These are phyloP conservation scores for Lentinula sp. DNA, from an alignment of 768 basidiomycete genomes.

Conservation along the genomic window DNA sequence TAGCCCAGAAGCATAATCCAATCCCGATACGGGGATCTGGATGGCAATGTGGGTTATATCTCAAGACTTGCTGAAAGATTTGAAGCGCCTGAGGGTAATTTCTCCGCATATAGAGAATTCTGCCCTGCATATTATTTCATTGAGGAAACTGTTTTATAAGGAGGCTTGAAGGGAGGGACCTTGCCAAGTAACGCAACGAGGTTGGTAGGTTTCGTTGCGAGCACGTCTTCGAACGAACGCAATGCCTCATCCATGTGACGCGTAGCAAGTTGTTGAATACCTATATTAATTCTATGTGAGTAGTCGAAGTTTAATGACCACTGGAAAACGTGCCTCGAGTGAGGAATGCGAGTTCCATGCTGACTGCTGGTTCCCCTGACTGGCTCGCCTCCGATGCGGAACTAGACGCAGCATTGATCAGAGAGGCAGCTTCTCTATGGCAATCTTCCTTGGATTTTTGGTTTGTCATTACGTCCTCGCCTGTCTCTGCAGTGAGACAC, in stretches of 20 bases:
- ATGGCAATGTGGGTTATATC: constrained; percentile 67
- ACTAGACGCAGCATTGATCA: constrained; percentile 54
- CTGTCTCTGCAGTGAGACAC: constrained; percentile 26
- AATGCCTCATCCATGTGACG: constrained; percentile 79
- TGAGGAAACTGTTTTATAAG: constrained; percentile 5
- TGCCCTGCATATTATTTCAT: constrained; percentile 44
- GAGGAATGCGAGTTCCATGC: constrained; percentile 53
- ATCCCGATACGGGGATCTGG: constrained; percentile 97
- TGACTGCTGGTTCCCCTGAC: constrained; percentile 35
- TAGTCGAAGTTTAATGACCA: background rate
- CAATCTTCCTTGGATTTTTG: constrained; percentile 65
- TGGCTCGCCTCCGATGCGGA: constrained; percentile 34
- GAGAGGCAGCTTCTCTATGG: constrained; percentile 62
- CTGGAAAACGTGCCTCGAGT: constrained; percentile 48
- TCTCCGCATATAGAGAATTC: constrained; percentile 77
- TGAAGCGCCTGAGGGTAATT: constrained; percentile 77
- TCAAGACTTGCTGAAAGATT: constrained; percentile 79
- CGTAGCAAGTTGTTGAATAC: constrained; percentile 75
- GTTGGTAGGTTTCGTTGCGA: constrained; percentile 77
- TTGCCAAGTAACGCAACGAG: constrained; percentile 85
- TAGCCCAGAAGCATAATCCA: constrained; percentile 88
- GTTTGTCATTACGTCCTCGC: constrained; percentile 54
- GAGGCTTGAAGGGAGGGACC: constrained; percentile 28
- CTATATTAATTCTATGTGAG: constrained; percentile 29
- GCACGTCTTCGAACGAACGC: constrained; percentile 74